Evolutionary conservation across 2,329 filamentous ascomycete species (phyloP), one percentile per base, ranked within the genome.

Genomic region (Pezicula rhizophila): DNA sequence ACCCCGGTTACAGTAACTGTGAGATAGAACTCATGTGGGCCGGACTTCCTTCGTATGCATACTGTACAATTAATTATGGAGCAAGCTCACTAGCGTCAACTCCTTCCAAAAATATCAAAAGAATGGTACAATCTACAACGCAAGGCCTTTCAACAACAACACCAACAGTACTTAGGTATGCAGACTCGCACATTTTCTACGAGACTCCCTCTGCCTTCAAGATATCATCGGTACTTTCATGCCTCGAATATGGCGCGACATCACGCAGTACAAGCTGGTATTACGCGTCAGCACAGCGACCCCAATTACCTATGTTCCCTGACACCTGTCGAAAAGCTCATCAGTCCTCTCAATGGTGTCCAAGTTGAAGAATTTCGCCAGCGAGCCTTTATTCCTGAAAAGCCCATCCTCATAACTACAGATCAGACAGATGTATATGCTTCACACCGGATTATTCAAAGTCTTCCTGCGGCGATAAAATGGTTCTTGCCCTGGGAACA

Each of bases 391-490:
- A 53, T 60, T 1, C 69, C 75, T 1, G 72, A 77, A 42, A 66
- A 62, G 15, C 84, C 84, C 2, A 64, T 73, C 8, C 63, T 83
- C 15, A 67, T 81, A 5, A 72, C 71, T n/a, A 40, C 48, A 12
- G 34, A 25, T 33, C 28, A 38, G 15, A 11, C 23, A 3, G 33
- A 25, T 15, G 14, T 15, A 25, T 14, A 66, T 28, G 60, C 62
- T 6, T 59, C 62, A 2, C 76, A 76, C 3, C 2, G 12, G 4
- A 31, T 10, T 43, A 53, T 23, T 23, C 23, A 23, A 23, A 5
- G 55, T 23, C 60, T 84, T 1, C 79, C 80, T 0, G 81, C 81
- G 1, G 65, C 73, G 17, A 59, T 59, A 4, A 78, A 76, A 54
- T 87, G 85, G 85, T 87, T 88, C 57, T 49, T 50, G 34, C 3